Base-by-base conservation (phyloP, 1,284 basidiomycete genomes). In the Albatrellus sp. region DNA sequence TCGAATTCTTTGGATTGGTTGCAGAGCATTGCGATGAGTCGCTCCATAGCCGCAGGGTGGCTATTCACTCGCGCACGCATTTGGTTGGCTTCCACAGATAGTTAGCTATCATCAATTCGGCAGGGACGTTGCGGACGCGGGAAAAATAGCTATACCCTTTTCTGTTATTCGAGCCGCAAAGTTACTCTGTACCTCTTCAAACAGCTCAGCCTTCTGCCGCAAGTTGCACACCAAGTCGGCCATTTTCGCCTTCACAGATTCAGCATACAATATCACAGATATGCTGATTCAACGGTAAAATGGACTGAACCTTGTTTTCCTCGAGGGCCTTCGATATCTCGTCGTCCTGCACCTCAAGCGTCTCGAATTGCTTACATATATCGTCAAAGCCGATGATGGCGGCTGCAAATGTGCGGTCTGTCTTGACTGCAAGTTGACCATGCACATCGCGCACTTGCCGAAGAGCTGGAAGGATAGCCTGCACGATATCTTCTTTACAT, bases 131-230 rank as follows among this genome's bases (percentile, higher is more conserved):
- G 24, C 24, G 13, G 34, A 31, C 17, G 11, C 16, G 28, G n/a
- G 9, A 28, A 13, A 13, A 14, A 24, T 30, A 20, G 5, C 2
- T 12, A 38, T 50, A 51, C 50, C 40, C 20, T 51, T 41, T 33
- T 48, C 50, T 31, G 44, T 51, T 19, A 51, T 29, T n/a, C 44
- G 39, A 3, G 28, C 41, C 32, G 46, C 34, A 30, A 48, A 51
- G 6, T 31, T 33, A 10, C 10, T 28, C 6, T 42, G 42, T 3
- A 43, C 32, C 40, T 48, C 33, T 13, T 51, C 50, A n/a, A 48
- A 24, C 16, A 34, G 43, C n/a, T 36, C 43, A 19, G 43, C 40
- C 10, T 32, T 37, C 7, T 24, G 37, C 32, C 44, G 31, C 7
- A 51, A 42, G 32, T 43, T 36, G 10, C 44, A 40, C 20, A 48